phyloP scores from a whole-genome alignment of 176 grass and related monocot species.

The Carex pumila region DNA sequence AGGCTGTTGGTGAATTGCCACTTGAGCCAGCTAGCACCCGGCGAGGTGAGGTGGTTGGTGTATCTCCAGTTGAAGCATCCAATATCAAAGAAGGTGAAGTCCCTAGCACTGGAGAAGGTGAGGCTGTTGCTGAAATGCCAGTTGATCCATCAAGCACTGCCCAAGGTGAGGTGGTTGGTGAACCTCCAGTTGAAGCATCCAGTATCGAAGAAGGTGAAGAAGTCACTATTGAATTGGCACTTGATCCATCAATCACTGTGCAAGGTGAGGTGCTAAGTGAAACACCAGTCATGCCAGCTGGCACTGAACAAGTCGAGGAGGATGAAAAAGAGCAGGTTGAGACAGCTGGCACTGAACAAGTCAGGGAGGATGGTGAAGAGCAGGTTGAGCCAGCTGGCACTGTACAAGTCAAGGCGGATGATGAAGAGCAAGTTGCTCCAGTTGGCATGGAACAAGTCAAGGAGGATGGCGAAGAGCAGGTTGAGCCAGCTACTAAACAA shows the following conservation, averaged over 20 bases:
- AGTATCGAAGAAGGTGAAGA: not conserved
- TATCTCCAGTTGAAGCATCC: not conserved
- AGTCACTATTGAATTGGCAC: not conserved
- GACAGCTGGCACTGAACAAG: conserved; percentile 14
- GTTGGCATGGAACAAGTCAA: not conserved
- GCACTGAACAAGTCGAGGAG: conserved; percentile 14
- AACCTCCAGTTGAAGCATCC: conserved; percentile 5
- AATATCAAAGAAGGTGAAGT: too few species aligned
- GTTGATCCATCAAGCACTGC: not conserved
- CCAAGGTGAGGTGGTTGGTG: conserved; percentile 14
- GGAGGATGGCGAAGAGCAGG: not conserved
- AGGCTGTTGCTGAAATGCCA: not conserved
- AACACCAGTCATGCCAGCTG: not conserved
- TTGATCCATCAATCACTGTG: not conserved
- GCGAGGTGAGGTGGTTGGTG: not conserved
- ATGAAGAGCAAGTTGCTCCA: not conserved
- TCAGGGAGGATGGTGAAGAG: not conserved
- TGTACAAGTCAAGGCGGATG: not conserved
- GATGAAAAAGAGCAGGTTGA: not conserved
- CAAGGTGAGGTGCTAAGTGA: not conserved
- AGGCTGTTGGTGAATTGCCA: not conserved
- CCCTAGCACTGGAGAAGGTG: not conserved
- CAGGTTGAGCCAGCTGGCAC: not conserved
- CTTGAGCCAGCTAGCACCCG: conserved; percentile 4
- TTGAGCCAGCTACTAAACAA: not conserved